Percentiles rank a stretch among this genome's conserved stretches.
These are phyloP conservation scores for Aspergillus avenaceus DNA, from an alignment of 495 filamentous ascomycete genomes.

Conservation along the genomic window DNA sequence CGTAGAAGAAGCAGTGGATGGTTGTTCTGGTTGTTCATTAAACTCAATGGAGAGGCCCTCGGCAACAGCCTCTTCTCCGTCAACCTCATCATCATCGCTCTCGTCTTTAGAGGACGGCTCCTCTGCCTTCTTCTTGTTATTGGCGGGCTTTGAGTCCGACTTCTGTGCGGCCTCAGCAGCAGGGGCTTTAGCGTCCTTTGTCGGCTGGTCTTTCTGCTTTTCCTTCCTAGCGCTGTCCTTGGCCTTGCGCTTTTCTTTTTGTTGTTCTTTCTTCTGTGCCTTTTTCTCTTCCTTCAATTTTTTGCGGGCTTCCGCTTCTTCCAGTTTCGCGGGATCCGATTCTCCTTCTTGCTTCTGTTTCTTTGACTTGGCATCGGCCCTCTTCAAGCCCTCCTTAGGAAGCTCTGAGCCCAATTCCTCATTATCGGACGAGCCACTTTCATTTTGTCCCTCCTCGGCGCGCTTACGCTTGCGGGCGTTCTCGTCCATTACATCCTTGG, in stretches of 20 bases:
- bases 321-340: slow-evolving; percentile 26
- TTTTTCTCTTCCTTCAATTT: slow-evolving; percentile 46
- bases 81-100: slow-evolving; percentile 30
- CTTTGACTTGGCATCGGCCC: slow-evolving; percentile 30
- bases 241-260: slow-evolving; percentile 47
- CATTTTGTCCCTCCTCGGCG: slow-evolving; percentile 40
- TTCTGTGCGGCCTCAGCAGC: slow-evolving; percentile 10
- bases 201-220: slow-evolving; percentile 39
- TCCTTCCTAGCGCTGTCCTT: slow-evolving; percentile 43
- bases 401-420: slow-evolving; percentile 41
- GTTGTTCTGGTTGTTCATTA: slow-evolving; percentile 36
- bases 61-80: slow-evolving; percentile 30
- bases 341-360: slow-evolving; percentile 34
- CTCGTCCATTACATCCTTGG: slow-evolving; percentile 83
- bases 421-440: slow-evolving; percentile 33
- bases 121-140: slow-evolving; percentile 27
- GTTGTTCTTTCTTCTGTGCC: slow-evolving; percentile 45
- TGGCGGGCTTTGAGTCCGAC: slow-evolving; percentile 17
- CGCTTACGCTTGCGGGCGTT: slow-evolving; percentile 68
- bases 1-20: slow-evolving; percentile 47
- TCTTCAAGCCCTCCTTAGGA: slow-evolving; percentile 38
- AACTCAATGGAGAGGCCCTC: slow-evolving; percentile 42
- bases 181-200: slow-evolving; percentile 16
- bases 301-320: slow-evolving; percentile 36
- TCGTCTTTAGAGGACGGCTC: slow-evolving; percentile 13